Evolutionary conservation across 495 filamentous ascomycete species (phyloP).

Genomic region (Cercophora samala): DNA sequence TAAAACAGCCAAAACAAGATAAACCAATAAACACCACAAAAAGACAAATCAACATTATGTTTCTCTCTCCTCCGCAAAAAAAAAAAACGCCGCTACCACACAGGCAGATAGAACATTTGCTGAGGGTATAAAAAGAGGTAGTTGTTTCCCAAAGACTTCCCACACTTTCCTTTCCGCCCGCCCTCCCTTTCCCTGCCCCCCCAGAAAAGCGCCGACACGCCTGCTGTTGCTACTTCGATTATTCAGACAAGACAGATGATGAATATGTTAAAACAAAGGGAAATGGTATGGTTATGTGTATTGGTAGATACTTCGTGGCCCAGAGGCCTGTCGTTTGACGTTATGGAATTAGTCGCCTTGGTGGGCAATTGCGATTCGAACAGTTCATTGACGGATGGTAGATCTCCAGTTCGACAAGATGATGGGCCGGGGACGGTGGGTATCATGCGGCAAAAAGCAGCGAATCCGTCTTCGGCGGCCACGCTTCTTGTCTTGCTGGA

Average conservation of each 20-base stretch:
- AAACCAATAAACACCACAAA: not conserved
- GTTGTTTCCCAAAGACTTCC: not conserved
- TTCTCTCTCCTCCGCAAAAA: not conserved
- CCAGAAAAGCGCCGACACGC: not conserved
- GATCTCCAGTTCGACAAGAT: not conserved
- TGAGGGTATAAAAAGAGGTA: not conserved
- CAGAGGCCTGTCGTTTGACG: not conserved
- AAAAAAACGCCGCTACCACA: not conserved
- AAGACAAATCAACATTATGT: not conserved
- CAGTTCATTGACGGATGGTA: not conserved
- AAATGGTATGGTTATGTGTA: not conserved
- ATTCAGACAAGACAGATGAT: not conserved
- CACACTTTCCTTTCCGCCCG: not conserved
- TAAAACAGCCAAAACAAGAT: not conserved
- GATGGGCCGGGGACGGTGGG: slow-evolving; percentile 5
- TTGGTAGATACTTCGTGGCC: not conserved
- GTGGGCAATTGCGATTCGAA: too few species aligned
- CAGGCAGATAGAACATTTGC: not conserved
- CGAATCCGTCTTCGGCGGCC: slow-evolving; percentile 8
- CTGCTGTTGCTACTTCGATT: not conserved
- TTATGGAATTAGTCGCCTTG: slow-evolving; percentile 1
- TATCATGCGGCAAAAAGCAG: slow-evolving; percentile 8
- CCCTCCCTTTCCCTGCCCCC: not conserved
- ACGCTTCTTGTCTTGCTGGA: not conserved
- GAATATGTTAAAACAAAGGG: not conserved